Base-by-base conservation (phyloP, 2,329 filamentous ascomycete genomes). In the Dothistroma pini region DNA sequence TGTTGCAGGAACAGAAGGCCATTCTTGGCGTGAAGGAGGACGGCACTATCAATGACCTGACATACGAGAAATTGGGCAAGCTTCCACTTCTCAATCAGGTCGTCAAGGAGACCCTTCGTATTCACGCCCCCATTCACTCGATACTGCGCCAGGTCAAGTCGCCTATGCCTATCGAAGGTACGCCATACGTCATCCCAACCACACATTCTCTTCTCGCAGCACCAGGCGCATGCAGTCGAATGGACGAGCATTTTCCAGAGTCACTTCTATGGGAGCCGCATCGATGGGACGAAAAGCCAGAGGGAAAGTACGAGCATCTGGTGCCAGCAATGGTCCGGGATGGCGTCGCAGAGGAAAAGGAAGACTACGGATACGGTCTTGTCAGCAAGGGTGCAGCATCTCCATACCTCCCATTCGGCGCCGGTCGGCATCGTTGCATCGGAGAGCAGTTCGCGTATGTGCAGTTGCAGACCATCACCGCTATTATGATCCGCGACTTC, bases 361-460 rank as follows among this genome's bases (percentile, higher is more conserved):
- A 93, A 63, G 93, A 97, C 75, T 97, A 97, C 75, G 93, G 93
- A 35, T 97, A 96, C 76, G 93, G 93, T 63, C 81, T 96, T 55
- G 89, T 97, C 68, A 93, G 86, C 82, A 96, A 97, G 82, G 93
- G 93, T 59, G 88, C 91, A 14, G 86, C 86, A 62, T 96, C 90
- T 56, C 93, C 93, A 0, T 97, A 97, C 75, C 85, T 97, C 53
- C 93, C 93, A 1, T 97, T 97, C 73, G 93, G 93, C 61, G 93
- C 93, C 32, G 93, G 93, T 48, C 84, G 93, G 68, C 93, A 97
- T 78, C 84, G 93, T 67, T 97, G 93, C 78, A 97, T 97, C 72
- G 93, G 93, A 67, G 93, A 97, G 82, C 91, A 96, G 72, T 97
- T 97, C 75, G 93, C 93, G 68, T 96, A 96, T 74, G 83, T 96